phyloP scores from a whole-genome alignment of 805 yeast species.

The Kodamaea fukazawae region DNA sequence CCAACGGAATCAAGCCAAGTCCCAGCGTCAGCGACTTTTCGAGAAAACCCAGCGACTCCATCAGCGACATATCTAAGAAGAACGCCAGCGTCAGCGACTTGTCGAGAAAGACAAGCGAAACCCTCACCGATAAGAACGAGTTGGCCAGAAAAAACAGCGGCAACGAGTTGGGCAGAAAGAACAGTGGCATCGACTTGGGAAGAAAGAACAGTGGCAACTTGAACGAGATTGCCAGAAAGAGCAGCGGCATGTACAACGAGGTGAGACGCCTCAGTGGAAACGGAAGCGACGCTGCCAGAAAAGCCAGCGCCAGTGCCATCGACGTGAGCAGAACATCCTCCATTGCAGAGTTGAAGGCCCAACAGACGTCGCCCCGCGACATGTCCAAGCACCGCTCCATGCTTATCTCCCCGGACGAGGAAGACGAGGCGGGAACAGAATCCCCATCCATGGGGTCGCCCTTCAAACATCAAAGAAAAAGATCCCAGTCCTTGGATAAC shows the following conservation, averaged over 20 bases:
- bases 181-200: background rate
- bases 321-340: background rate
- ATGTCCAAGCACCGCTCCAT: slow-evolving; percentile 4
- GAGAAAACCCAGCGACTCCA: background rate
- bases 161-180: background rate
- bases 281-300: background rate
- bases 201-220: background rate
- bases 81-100: background rate
- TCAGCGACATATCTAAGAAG: background rate
- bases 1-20: background rate
- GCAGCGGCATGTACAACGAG: background rate
- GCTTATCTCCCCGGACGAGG: slow-evolving; percentile 4
- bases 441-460: slow-evolving; percentile 1
- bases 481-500: slow-evolving; percentile 53
- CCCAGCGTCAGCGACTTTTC: background rate
- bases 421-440: background rate
- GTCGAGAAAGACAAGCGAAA: background rate
- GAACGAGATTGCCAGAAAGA: background rate
- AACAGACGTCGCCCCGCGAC: background rate
- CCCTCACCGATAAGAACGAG: background rate
- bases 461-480: slow-evolving; percentile 41
- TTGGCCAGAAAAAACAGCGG: background rate
- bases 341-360: too few species aligned
- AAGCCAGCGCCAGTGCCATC: slow-evolving; percentile 1
- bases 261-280: background rate